Evolutionary conservation across 2,329 filamentous ascomycete genomes (phyloP), one percentile per base, ranked within the genome.

Genomic region (Microcera coccophila): DNA sequence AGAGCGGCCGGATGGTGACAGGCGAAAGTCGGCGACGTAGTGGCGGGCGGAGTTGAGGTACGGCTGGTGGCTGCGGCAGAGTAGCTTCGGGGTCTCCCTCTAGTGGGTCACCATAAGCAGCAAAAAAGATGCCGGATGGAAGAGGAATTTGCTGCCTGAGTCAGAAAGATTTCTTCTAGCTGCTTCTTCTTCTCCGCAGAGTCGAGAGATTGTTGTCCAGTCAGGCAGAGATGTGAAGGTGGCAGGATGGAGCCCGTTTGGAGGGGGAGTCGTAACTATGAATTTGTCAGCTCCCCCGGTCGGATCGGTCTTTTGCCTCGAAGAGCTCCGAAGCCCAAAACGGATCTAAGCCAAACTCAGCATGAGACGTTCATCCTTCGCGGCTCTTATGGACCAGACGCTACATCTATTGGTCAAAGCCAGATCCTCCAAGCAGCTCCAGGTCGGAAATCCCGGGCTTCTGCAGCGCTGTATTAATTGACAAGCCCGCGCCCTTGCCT

Each of bases 131-230:
- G 7, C 29, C 11, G 29, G 29, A 15, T 5, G 8, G 22, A 7
- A 32, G n/a, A 38, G 38, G 44, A 47, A 49, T 44, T 63, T 61
- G 61, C 54, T 64, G 63, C 63, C 63, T 66, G 60, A 65, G 62
- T 64, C 61, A 62, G 49, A 57, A 56, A 58, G 42, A 50, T 39
- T 39, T 38, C 39, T 61, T 61, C 60, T 62, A 59, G 60, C 49
- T 49, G 50, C 36, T 62, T 58, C 55, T 52, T 42, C 39, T 36
- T 31, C 15, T 42, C n/a, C n/a, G n/a, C n/a, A n/a, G n/a, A n/a
- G n/a, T n/a, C n/a, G 38, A 47, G 38, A 35, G 41, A 33, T n/a
- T n/a, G n/a, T n/a, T n/a, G n/a, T n/a, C n/a, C n/a, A n/a, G 37
- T 41, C 36, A 19, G 21, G 47, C 31, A 36, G 22, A 38, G 36